phyloP scores from a whole-genome alignment of 805 yeast species.

The Ogataea paradorogensis region DNA sequence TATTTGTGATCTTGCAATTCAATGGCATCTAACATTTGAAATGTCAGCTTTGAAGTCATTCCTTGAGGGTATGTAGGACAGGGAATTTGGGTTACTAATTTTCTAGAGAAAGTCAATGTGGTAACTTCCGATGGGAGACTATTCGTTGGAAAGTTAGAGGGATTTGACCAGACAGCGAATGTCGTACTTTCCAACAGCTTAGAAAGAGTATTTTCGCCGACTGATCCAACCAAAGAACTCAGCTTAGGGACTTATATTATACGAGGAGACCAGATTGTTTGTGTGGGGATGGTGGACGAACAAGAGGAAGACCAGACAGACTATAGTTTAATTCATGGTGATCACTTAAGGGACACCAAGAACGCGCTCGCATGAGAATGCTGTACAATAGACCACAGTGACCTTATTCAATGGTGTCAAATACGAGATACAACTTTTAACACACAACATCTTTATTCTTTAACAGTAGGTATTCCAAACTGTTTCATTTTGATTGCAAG shows the following conservation, averaged over 20 bases:
- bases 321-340: conserved; percentile 34
- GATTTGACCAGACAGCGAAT: conserved; percentile 66
- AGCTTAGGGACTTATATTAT: conserved; percentile 49
- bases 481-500: conserved; percentile 80
- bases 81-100: conserved; percentile 13
- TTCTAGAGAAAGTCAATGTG: conserved; percentile 48
- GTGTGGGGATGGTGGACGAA: conserved; percentile 53
- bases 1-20: neutral
- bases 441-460: neutral
- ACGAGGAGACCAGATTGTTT: conserved; percentile 58
- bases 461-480: conserved; percentile 56
- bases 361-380: conserved; percentile 25
- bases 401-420: neutral
- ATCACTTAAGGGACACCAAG: conserved; percentile 29
- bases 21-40: neutral
- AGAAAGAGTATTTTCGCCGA: conserved; percentile 47
- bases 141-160: conserved; percentile 47
- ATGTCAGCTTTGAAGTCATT: conserved; percentile 28
- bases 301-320: conserved; percentile 39
- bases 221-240: conserved; percentile 38
- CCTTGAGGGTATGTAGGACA: conserved; percentile 23
- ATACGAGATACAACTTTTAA: neutral
- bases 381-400: conserved; percentile 12
- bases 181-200: conserved; percentile 49
- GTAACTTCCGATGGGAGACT: conserved; percentile 57